Base-by-base conservation (phyloP, 2,329 filamentous ascomycete genomes). In the Fusarium phyllophilum region DNA sequence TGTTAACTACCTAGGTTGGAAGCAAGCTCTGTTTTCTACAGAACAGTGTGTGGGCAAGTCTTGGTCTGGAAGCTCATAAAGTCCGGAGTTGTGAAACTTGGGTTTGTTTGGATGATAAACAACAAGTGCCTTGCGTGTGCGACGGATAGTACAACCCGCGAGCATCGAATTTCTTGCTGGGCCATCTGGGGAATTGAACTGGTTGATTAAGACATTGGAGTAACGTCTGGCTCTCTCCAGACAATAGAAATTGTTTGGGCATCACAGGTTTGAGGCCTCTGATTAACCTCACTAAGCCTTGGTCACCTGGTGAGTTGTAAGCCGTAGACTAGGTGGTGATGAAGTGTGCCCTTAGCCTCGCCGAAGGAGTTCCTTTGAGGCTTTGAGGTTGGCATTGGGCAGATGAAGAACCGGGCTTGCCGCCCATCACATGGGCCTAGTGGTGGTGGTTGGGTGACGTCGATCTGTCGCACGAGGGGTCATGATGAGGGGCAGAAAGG, bases 341-440 rank as follows among this genome's bases (percentile, higher is more conserved):
- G 33, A 38, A 51, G n/a, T 36, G 55, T 34, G 42, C 33, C 56
- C 42, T 20, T 59, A 29, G 42, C 42, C 56, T 31, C 39, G 24
- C 52, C 48, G 45, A 42, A 39, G 13, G 26, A 34, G 20, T 29
- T 55, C 29, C 33, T 65, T 55, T 68, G 60, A 69, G 34, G 72
- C 68, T 72, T 26, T 20, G 12, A 31, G 26, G 45, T 22, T 33
- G 57, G 52, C 39, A 56, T 60, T 62, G 52, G 31, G 45, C 55
- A 57, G 29, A 42, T 60, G 42, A 49, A 52, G 65, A 72, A 70
- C 60, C 72, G 72, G 72, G 72, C 56, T 74, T 75, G 60, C 72
- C 72, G 60, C 68, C 68, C 41, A 74, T 75, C 72, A 74, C 72
- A 74, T 75, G 72, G 38, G 52, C 54, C 39, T 24, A 58, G 48